Conservation (phyloP, 2,329 filamentous ascomycete genomes). For the Microthyrium microscopicum region DNA sequence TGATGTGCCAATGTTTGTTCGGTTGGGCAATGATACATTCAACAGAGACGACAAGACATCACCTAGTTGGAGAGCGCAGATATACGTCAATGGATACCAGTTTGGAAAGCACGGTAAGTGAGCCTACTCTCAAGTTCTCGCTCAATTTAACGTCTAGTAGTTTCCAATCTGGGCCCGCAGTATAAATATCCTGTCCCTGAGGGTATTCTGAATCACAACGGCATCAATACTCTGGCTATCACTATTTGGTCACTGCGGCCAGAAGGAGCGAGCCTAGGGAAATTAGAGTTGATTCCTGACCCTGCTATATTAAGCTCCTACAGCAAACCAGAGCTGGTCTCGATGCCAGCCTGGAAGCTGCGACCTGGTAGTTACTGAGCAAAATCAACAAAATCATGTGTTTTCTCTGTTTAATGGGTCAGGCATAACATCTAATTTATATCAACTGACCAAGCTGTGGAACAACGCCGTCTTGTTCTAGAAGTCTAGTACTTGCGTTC, state of each 20-base stretch:
- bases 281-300: neutral
- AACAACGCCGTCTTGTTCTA: too few relatives aligned
- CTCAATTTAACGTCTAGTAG: constrained; percentile 8
- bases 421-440: too few relatives aligned
- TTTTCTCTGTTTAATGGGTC: too few relatives aligned
- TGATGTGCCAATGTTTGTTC: constrained; percentile 45
- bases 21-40: constrained; percentile 26
- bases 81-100: constrained; percentile 65
- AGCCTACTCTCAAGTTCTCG: neutral
- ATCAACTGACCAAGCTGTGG: too few relatives aligned
- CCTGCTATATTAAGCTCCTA: neutral
- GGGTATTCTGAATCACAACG: constrained; percentile 54
- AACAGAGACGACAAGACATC: constrained; percentile 24
- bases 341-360: neutral
- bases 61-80: constrained; percentile 44
- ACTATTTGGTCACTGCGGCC: constrained; percentile 39
- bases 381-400: too few relatives aligned
- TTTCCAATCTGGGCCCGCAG: constrained; percentile 60
- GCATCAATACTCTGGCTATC: constrained; percentile 51
- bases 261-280: neutral
- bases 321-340: neutral
- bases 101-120: constrained; percentile 39
- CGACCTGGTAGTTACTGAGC: constrained; percentile 1
- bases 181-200: constrained; percentile 54
- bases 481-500: too few relatives aligned